Base-by-base conservation (phyloP, 169 alveolate species). In the Eimeria sp. region DNA sequence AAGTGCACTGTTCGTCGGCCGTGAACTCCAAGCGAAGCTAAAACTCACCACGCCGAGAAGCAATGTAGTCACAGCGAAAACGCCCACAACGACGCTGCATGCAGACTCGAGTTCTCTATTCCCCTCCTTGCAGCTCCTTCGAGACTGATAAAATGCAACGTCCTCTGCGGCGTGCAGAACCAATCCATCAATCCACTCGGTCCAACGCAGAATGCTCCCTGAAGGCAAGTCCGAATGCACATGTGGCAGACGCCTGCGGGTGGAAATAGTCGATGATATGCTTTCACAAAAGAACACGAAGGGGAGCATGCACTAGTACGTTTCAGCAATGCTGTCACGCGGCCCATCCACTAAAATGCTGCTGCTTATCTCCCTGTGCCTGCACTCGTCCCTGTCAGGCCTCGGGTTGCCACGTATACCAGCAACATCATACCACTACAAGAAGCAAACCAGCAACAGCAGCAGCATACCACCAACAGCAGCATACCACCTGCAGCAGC, bases 161-260 rank as follows among this genome's bases (percentile, higher is more conserved):
- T 60, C 77, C 56, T 85, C 91, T 60, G 78, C 74, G 60, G 54
- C 91, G 77, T 85, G 77, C 56, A 85, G 77, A 37, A 85, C 91
- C 91, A 85, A 62, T 33, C 91, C 91, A 40, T 85, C 91, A 60
- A 85, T 85, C 91, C 91, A 85, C 77, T 85, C 56, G 0, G 91
- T 85, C 91, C 91, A 85, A 10, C 91, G 91, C 54, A 85, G 91
- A 58, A 85, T 60, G 66, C 91, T 85, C 56, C 91, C 91, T 85
- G 64, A 30, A 60, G 46, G 13, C 49, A 30, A 43, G 18, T 6
- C 62, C 85, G 62, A 6, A 13, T 16, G 62, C 60, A 43, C 60
- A 43, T 27, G 46, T 30, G 23, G 77, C 46, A 68, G 46, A 68
- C 20, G 77, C 46, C 10, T 23, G 72, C 13, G 14, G 72, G 4